Evolutionary conservation across 208 protist species (phyloP).

Genomic region (Trypanosoma platydactyli): DNA sequence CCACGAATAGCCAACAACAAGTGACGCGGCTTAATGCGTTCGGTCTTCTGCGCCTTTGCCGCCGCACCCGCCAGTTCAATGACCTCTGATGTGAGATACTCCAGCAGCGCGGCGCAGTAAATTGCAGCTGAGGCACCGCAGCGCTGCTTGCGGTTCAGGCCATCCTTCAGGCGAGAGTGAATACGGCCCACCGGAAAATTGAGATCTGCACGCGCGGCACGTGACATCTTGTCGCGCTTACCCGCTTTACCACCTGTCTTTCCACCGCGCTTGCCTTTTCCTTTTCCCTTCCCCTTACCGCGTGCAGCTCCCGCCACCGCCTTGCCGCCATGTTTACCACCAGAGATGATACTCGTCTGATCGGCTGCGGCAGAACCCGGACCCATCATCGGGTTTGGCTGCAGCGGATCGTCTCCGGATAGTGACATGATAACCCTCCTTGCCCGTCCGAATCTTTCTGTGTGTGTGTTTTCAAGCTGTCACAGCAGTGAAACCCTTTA

Average conservation of each 20-base stretch:
- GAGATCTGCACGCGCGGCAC: conserved; percentile 87
- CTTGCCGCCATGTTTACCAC: conserved; percentile 86
- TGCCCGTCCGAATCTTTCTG: neutral
- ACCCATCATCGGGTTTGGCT: conserved; percentile 59
- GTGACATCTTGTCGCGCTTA: conserved; percentile 82
- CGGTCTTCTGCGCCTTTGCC: conserved; percentile 97
- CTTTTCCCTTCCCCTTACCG: conserved; percentile 87
- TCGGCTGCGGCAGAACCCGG: conserved; percentile 78
- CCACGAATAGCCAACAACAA: conserved; percentile 98
- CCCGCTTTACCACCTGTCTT: conserved; percentile 90
- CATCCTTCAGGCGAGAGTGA: conserved; percentile 97
- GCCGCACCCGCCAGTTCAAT: conserved; percentile 98
- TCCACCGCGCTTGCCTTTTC: conserved; percentile 80
- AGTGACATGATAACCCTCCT: conserved; percentile 59
- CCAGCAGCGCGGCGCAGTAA: conserved; percentile 98
- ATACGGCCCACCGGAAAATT: conserved; percentile 98
- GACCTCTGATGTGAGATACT: conserved; percentile 99
- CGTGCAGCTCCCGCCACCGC: conserved; percentile 42
- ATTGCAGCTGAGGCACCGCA: conserved; percentile 97
- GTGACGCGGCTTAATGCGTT: conserved; percentile 98
- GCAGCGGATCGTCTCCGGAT: conserved; percentile 47
- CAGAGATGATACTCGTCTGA: conserved; percentile 85
- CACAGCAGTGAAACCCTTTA: neutral
- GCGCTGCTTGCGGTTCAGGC: conserved; percentile 93
- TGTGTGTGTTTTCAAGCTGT: neutral